phyloP scores from a whole-genome alignment of 2,329 filamentous ascomycete genomes.

The Kalaharituber pfeilii region DNA sequence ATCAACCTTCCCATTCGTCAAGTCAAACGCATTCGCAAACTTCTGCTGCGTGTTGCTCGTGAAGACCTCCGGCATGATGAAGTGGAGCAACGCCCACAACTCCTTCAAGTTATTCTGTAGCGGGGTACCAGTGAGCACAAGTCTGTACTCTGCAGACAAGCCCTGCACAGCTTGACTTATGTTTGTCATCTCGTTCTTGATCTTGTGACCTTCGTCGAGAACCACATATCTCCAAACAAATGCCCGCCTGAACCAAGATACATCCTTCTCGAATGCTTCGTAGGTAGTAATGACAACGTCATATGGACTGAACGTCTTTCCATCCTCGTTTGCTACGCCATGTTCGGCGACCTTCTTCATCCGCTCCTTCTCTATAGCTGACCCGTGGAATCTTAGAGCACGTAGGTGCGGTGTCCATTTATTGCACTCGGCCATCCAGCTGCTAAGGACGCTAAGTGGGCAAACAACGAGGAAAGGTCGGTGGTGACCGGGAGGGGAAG shows the following conservation, averaged over 20 bases:
- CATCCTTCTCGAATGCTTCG: constrained; percentile 32
- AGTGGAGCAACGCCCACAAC: constrained; percentile 41
- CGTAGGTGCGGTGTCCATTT: constrained; percentile 35
- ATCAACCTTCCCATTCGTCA: constrained; percentile 38
- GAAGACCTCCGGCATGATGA: constrained; percentile 43
- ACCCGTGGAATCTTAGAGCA: constrained; percentile 34
- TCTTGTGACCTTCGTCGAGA: constrained; percentile 38
- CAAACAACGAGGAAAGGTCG: constrained; percentile 34
- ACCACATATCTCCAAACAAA: constrained; percentile 38
- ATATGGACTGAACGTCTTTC: constrained; percentile 22
- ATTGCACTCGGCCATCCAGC: constrained; percentile 33
- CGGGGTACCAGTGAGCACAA: constrained; percentile 33
- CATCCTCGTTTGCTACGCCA: constrained; percentile 32
- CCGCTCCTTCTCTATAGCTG: constrained; percentile 28
- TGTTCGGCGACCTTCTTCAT: constrained; percentile 33
- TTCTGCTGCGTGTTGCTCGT: constrained; percentile 32
- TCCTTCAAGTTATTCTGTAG: constrained; percentile 42
- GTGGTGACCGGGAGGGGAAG: constrained; percentile 26
- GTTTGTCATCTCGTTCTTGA: constrained; percentile 32
- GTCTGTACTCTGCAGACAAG: constrained; percentile 25
- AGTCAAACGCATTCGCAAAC: constrained; percentile 40
- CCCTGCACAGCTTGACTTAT: constrained; percentile 25
- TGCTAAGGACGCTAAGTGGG: constrained; percentile 34
- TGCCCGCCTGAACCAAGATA: constrained; percentile 34
- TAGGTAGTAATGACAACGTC: constrained; percentile 37